phyloP scores from a whole-genome alignment of 1,284 basidiomycete genomes.

The Trichosporon asahii region DNA sequence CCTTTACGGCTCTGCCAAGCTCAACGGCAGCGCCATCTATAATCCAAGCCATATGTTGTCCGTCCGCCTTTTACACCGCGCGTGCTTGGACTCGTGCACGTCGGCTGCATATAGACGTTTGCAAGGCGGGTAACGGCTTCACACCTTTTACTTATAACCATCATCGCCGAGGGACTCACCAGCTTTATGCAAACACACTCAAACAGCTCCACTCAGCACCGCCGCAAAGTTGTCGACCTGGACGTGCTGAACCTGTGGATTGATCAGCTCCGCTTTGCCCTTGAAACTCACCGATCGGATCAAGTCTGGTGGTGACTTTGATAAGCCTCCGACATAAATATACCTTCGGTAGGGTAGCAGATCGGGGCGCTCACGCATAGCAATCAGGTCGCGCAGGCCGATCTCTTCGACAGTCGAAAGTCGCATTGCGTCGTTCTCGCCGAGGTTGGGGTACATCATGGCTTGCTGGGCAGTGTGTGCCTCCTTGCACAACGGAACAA shows the following conservation, averaged over 20 bases:
- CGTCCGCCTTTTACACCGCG: conserved; percentile 26
- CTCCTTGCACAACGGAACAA: conserved; percentile 26
- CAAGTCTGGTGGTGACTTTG: neutral
- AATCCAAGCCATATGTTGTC: conserved; percentile 18
- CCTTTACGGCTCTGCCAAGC: conserved; percentile 23
- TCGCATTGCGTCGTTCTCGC: neutral
- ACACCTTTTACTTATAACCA: conserved; percentile 30
- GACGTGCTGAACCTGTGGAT: conserved; percentile 31
- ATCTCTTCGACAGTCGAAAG: conserved; percentile 26
- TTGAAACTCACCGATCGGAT: neutral
- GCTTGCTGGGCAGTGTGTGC: neutral
- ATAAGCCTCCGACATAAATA: conserved; percentile 33
- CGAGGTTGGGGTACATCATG: neutral
- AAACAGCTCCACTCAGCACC: conserved; percentile 28
- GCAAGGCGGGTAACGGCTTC: conserved; percentile 22
- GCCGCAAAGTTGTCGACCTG: conserved; percentile 34
- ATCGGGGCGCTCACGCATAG: conserved; percentile 34
- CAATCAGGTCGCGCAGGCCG: conserved; percentile 31
- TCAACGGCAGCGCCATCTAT: conserved; percentile 16
- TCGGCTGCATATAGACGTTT: conserved; percentile 18
- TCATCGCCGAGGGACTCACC: conserved; percentile 29
- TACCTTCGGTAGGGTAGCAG: conserved; percentile 35
- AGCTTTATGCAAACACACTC: neutral
- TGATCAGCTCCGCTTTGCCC: neutral
- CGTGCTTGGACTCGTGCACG: conserved; percentile 12